Evolutionary conservation across 805 yeast species (phyloP).

Genomic region (Monosporozyma servazzii): DNA sequence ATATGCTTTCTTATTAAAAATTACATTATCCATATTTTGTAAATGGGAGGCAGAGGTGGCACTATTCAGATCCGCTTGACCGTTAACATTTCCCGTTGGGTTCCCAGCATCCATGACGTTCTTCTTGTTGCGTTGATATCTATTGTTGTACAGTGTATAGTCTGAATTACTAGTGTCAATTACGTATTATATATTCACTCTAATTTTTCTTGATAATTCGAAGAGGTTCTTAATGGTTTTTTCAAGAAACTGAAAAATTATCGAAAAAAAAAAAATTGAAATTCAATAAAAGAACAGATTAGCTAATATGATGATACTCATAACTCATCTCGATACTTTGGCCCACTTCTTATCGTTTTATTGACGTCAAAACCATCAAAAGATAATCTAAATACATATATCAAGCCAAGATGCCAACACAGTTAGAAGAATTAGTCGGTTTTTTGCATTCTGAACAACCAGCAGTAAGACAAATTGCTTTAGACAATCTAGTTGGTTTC

Average conservation of each 20-base stretch:
- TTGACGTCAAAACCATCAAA: background rate
- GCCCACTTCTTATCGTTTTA: background rate
- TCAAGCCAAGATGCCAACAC: conserved; percentile 35
- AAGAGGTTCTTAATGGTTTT: background rate
- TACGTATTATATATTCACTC: background rate
- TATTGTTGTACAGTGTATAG: background rate
- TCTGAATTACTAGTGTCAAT: background rate
- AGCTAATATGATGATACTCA: background rate
- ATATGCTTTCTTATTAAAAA: conserved; percentile 18
- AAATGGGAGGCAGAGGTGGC: background rate
- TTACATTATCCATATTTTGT: conserved; percentile 10
- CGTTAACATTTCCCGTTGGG: background rate
- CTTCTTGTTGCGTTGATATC: background rate
- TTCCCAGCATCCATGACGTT: background rate
- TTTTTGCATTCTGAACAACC: conserved; percentile 78
- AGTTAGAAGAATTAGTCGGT: conserved; percentile 55
- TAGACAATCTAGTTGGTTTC: conserved; percentile 74
- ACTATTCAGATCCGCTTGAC: background rate
- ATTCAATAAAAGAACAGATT: background rate
- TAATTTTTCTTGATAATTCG: background rate
- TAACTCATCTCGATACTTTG: background rate
- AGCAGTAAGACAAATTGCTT: conserved; percentile 72
- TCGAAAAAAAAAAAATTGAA: background rate
- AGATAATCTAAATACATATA: background rate
- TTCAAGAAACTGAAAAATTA: background rate